Base-by-base conservation (phyloP, 2,329 filamentous ascomycete genomes). In the Microsporum audouinii region DNA sequence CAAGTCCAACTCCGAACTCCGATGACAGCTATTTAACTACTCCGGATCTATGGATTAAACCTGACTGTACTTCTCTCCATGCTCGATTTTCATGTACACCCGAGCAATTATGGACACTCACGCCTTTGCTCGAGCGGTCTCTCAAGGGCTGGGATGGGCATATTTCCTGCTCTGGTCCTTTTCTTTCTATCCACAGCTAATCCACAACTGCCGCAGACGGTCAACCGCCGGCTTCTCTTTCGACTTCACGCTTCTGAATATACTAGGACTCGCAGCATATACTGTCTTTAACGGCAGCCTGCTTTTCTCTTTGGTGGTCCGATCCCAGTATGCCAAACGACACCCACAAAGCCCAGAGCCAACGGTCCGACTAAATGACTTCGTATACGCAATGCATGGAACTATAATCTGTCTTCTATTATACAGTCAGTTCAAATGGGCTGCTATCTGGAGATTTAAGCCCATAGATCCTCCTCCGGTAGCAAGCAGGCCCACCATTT, bases 161-260 rank as follows among this genome's bases (percentile, higher is more conserved):
- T 58, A 58, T 29, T 36, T 58, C 56, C 23, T 58, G 33, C 38
- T 58, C 27, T 58, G 57, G 57, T 43, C 57, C 7, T 14, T 17
- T 2, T 58, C 57, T 6, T 58, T 58, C 36, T 58, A 58, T n/a
- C 57, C 57, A 3, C 57, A 58, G 27, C 17, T 23, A 3, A 17
- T 58, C 3, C 36, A 23, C 3, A 58, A 58, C 57, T 31, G 8
- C 27, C 57, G 57, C 27, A 34, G 57, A 17, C 57, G 57, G 3
- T 58, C 57, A 8, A 58, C 57, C 1, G 14, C 5, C 5, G 57
- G 57, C n/a, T 29, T 58, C 5, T 43, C 57, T 41, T 6, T 58
- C 38, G 17, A 43, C 27, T 58, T 58, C 43, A 10, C 57, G 6
- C n/a, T 45, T 1, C 36, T 45, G 5, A 58, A 58, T n/a, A 7